Conservation (phyloP, 306 rosid species). For the Lathyrus oleraceus region DNA sequence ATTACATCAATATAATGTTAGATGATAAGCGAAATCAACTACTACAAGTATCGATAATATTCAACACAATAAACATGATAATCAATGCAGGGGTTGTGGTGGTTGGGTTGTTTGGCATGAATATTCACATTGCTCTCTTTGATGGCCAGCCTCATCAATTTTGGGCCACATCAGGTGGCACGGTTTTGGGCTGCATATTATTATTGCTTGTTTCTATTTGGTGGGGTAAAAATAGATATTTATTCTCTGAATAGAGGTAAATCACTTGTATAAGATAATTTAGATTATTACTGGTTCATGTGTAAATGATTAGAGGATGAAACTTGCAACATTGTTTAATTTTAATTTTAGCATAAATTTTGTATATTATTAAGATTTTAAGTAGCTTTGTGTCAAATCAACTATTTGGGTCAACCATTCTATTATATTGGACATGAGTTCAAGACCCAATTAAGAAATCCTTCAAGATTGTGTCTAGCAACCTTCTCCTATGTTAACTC, state of each 20-base stretch:
- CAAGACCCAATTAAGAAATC: no score
- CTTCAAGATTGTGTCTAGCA: no score
- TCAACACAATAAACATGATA: conserved; percentile 33
- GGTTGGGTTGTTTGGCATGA: conserved; percentile 48
- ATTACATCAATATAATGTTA: conserved; percentile 83
- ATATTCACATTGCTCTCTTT: conserved; percentile 33
- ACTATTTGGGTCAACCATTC: no score
- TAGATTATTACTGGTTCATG: neutral
- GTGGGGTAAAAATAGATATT: conserved; percentile 40
- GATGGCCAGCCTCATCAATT: conserved; percentile 27
- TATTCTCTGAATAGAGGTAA: conserved; percentile 6
- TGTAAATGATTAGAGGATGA: neutral
- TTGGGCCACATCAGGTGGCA: conserved; percentile 15
- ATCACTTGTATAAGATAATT: neutral
- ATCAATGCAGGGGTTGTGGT: conserved; percentile 36
- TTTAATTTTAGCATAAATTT: no score
- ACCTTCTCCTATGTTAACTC: no score
- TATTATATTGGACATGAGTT: no score
- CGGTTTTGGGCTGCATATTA: neutral
- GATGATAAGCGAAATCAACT: conserved; percentile 88
- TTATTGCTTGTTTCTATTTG: conserved; percentile 13
- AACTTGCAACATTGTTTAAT: no score
- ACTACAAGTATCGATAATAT: conserved; percentile 60
- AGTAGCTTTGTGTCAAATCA: no score
- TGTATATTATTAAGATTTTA: no score